Evolutionary conservation across 352 stramenopile genomes (phyloP), one percentile per base, ranked within the genome.

Genomic region (Blastocystis sp.): DNA sequence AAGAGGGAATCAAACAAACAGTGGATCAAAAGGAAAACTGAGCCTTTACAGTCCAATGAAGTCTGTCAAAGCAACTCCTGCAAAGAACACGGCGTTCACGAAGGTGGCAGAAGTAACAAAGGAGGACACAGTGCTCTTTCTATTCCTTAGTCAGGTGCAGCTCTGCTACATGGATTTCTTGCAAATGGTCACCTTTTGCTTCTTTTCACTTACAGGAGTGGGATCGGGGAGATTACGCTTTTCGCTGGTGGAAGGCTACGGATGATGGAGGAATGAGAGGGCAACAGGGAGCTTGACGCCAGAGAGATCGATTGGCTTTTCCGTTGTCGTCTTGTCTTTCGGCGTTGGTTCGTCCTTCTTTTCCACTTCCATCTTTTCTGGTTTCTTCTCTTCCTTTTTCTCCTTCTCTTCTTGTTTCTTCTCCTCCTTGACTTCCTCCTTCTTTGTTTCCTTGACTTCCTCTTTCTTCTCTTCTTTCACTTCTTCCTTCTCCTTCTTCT

Each of bases 301-400:
- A 19, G 45, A 55, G 45, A 55, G 16, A 16, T 55, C 45, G 16
- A 55, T 55, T 16, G 9, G 9, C 45, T 55, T 55, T 55, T 55
- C 45, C 16, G 9, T 37, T 37, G 9, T 21, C 26, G 62, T 31
- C 62, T 67, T 67, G 62, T 67, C 26, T 19, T 67, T 37, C 21
- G 9, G 10, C 39, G 62, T 37, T 35, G 29, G 35, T 24, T 74
- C 37, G 1, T 35, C 35, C 31, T 26, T 41, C 19, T 51, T 41
- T 51, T 74, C 63, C 63, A 50, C 63, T 41, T 74, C 19, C 31
- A 50, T 50, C 29, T 50, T 41, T 41, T 74, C 29, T 39, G 37
- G 9, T 19, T 16, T 31, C 63, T 74, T 74, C 29, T 41, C 35
- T 41, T 74, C 6, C 35, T 39, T 37, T 41, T 74, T 33, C 10